Evolutionary conservation across 2,329 filamentous ascomycete genomes (phyloP).

Genomic region (Trichophyton mentagrophytes): DNA sequence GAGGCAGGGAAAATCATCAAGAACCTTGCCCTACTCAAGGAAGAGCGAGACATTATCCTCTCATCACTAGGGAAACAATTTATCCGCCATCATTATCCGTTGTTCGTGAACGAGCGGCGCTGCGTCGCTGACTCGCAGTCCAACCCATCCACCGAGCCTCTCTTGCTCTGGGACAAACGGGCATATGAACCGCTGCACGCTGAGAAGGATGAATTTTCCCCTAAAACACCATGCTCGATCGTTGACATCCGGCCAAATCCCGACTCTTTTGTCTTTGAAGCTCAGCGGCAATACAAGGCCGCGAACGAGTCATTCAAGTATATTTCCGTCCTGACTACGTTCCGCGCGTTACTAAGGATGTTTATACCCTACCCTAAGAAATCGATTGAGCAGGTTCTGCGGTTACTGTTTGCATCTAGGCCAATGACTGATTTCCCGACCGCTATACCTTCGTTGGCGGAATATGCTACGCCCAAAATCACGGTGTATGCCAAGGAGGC

Average conservation of each 20-base stretch:
- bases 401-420: slow-evolving; percentile 21
- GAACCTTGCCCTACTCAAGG: not conserved
- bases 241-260: slow-evolving; percentile 25
- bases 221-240: slow-evolving; percentile 32
- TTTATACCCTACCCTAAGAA: slow-evolving; percentile 13
- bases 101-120: not conserved
- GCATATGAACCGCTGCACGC: slow-evolving; percentile 55
- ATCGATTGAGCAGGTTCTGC: slow-evolving; percentile 18
- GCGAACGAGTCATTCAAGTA: slow-evolving; percentile 12
- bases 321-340: slow-evolving; percentile 18
- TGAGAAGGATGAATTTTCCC: slow-evolving; percentile 51
- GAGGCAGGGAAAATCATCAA: not conserved
- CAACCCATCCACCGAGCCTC: slow-evolving; percentile 29
- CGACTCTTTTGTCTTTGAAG: slow-evolving; percentile 16
- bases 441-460: slow-evolving; percentile 22
- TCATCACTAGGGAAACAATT: not conserved
- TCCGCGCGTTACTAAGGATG: slow-evolving; percentile 17
- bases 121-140: not conserved
- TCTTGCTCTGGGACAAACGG: slow-evolving; percentile 57
- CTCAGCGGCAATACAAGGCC: slow-evolving; percentile 13
- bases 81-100: not conserved
- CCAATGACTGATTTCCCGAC: slow-evolving; percentile 22
- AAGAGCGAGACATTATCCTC: not conserved
- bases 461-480: slow-evolving; percentile 15
- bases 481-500: not conserved